Evolutionary conservation across 768 basidiomycete species (phyloP).

Genomic region (Collybiopsis luxurians): DNA sequence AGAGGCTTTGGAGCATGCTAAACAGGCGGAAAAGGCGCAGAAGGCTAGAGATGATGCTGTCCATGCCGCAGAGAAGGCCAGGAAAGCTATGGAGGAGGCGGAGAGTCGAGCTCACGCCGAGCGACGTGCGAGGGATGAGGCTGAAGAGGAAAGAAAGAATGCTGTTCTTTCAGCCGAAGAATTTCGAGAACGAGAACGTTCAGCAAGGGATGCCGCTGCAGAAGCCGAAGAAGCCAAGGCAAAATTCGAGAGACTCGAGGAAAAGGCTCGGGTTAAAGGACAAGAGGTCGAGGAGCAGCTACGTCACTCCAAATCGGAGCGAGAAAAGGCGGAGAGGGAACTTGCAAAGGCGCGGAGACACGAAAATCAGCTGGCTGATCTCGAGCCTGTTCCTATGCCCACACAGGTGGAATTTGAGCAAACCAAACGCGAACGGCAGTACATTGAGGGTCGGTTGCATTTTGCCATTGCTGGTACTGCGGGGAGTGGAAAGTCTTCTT

Average conservation of each 20-base stretch:
- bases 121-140: background rate
- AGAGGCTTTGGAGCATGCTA: background rate
- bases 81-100: slow-evolving; percentile 4
- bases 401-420: slow-evolving; percentile 18
- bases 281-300: background rate
- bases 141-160: background rate
- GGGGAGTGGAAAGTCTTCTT: slow-evolving; percentile 34
- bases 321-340: slow-evolving; percentile 10
- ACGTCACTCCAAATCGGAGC: background rate
- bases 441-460: slow-evolving; percentile 25
- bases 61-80: background rate
- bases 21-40: background rate
- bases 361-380: slow-evolving; percentile 17
- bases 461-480: slow-evolving; percentile 31
- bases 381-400: slow-evolving; percentile 27
- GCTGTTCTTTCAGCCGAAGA: background rate
- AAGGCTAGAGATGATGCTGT: slow-evolving; percentile 2
- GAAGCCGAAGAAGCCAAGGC: background rate
- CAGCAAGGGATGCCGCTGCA: background rate
- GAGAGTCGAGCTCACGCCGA: background rate
- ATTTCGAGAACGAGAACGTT: background rate
- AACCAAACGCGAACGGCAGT: slow-evolving; percentile 8
- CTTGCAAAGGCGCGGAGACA: background rate
- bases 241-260: slow-evolving; percentile 1
- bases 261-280: background rate